Evolutionary conservation across 306 rosid species (phyloP), one percentile per base, ranked within the genome.

Genomic region (Nissolia schottii): DNA sequence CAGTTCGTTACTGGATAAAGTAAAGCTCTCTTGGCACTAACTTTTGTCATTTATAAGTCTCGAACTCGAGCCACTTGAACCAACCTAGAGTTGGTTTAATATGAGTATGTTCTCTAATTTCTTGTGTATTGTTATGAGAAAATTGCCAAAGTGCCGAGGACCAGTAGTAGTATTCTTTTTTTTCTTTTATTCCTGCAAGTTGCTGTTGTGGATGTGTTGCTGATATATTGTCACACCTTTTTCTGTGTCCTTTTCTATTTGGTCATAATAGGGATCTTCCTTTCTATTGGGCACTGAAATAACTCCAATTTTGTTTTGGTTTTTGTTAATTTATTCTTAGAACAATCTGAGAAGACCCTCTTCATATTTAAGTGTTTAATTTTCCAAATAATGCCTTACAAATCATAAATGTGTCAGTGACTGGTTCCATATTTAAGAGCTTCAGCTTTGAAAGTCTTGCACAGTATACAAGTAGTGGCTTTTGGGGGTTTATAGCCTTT

Each of bases 121-220:
- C 66, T 20, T 73, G 32, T 37, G 53, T 49, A 73, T 62, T 70
- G 22, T 22, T 16, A 77, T 74, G 72, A 55, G 67, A 65, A 82
- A 80, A 71, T 64, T 55, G 69, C 19, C 56, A 66, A n/a, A 63
- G 76, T 71, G 82, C 67, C 71, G 64, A 88, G 89, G 86, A 79
- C 86, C 92, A 80, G 79, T 24, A 45, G 51, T 73, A 76, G 84
- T 79, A 67, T 72, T 15, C 19, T 8, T 77, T 71, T 54, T 69
- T 40, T 28, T 72, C 46, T 64, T 58, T 22, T 27, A 32, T 25
- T 37, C 78, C 18, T 66, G 64, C 90, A 87, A 93, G 78, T 85
- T 87, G 98, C 72, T 86, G 81, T 73, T 80, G 71, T 79, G 85
- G 83, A 75, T 80, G 80, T 67, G 81, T 81, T 41, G 67, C 43